phyloP scores from a whole-genome alignment of 345 rosid genomes.

The Psidium friedrichsthalianum region DNA sequence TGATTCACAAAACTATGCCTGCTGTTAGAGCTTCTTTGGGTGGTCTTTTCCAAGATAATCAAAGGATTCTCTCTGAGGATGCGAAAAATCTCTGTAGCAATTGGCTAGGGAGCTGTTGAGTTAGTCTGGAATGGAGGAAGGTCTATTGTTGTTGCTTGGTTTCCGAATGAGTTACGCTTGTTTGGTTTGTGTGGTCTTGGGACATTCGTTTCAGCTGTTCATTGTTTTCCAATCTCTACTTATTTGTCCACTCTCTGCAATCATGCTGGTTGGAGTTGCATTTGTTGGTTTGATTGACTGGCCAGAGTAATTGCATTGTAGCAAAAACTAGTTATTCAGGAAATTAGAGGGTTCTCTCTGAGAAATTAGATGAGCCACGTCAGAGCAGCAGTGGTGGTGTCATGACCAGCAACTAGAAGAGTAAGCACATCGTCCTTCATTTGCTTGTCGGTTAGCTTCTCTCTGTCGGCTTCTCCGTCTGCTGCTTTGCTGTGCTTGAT shows the following conservation, averaged over 20 bases:
- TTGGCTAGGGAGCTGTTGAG: not conserved
- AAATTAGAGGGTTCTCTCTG: constrained; percentile 27
- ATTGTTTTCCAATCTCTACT: too few relatives aligned
- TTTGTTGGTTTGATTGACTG: too few relatives aligned
- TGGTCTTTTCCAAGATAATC: not conserved
- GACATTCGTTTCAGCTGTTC: too few relatives aligned
- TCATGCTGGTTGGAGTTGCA: too few relatives aligned
- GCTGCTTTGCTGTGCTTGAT: constrained; percentile 35
- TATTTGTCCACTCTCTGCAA: too few relatives aligned
- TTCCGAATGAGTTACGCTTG: too few relatives aligned
- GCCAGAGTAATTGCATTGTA: too few relatives aligned
- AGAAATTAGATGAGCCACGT: constrained; percentile 58
- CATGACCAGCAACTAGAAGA: constrained; percentile 60
- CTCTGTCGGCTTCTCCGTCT: constrained; percentile 12
- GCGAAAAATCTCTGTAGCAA: not conserved
- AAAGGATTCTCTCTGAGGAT: not conserved
- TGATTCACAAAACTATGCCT: not conserved
- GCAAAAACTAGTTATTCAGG: too few relatives aligned
- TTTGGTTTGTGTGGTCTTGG: too few relatives aligned
- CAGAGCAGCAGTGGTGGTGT: constrained; percentile 59
- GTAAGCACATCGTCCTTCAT: constrained; percentile 54
- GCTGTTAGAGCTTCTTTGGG: not conserved
- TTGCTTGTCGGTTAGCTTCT: constrained; percentile 46
- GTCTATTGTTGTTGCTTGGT: not conserved
- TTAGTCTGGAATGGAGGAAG: not conserved